Percentiles rank a stretch among this genome's conserved stretches.
Conservation (phyloP, 129 eudicot species). For the Flaveria trinervia region DNA sequence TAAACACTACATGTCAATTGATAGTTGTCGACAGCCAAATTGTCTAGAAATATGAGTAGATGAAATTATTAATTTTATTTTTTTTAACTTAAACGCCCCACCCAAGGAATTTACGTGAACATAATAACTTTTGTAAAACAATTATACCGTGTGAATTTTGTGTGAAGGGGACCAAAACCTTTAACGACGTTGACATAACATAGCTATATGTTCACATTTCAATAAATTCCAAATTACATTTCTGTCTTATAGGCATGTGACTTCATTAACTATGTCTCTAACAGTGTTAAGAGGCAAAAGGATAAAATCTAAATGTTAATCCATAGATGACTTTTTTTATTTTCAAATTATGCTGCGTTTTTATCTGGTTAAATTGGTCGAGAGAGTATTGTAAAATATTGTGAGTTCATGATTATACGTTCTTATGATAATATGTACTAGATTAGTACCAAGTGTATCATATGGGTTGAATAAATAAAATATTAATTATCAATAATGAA, state of each 20-base stretch:
- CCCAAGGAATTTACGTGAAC: neutral
- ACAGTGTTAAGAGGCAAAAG: neutral
- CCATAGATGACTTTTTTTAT: too few species aligned
- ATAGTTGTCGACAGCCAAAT: too few species aligned
- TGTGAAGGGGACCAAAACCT: neutral
- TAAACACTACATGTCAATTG: too few species aligned
- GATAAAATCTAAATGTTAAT: neutral
- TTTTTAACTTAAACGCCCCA: neutral
- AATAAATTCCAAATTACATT: neutral
- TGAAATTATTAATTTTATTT: neutral
- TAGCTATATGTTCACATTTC: neutral
- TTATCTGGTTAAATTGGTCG: too few species aligned
- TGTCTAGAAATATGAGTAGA: too few species aligned
- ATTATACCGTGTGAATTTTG: neutral
- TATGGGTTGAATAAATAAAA: too few species aligned
- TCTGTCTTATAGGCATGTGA: neutral
- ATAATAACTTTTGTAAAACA: neutral
- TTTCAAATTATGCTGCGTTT: too few species aligned
- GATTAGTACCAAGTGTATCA: too few species aligned
- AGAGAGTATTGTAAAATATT: too few species aligned
- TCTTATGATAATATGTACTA: too few species aligned
- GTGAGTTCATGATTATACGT: too few species aligned
- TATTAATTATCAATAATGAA: too few species aligned
- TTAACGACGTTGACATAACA: neutral
- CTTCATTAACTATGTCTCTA: slow-evolving; percentile 5